Percentiles rank a stretch among this genome's conserved stretches.
These are phyloP conservation scores for Claviceps purpurea DNA, from an alignment of 2,329 filamentous ascomycete species.

Conservation along the genomic window DNA sequence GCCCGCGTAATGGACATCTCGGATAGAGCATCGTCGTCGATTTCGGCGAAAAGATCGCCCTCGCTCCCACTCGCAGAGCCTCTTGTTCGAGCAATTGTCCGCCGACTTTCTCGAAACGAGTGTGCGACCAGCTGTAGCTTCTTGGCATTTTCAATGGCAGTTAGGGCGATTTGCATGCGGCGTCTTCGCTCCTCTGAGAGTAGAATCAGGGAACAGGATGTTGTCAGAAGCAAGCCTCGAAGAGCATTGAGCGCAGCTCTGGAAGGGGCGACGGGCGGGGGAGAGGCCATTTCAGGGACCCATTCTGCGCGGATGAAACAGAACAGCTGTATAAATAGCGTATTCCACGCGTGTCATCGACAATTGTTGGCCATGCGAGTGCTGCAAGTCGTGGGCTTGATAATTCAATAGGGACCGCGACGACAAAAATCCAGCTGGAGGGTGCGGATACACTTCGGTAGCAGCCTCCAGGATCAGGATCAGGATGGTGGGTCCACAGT, in stretches of 20 bases:
- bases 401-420: not conserved
- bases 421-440: not conserved
- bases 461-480: not conserved
- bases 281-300: constrained; percentile 28
- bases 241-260: constrained; percentile 42
- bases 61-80: constrained; percentile 8
- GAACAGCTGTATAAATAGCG: not conserved
- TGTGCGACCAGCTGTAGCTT: constrained; percentile 24
- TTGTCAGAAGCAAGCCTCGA: constrained; percentile 41
- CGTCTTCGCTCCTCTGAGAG: constrained; percentile 44
- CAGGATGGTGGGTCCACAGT: not conserved
- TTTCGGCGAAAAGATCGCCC: constrained; percentile 9
- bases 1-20: constrained; percentile 8
- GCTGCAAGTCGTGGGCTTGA: not conserved
- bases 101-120: constrained; percentile 20
- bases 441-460: constrained; percentile 2
- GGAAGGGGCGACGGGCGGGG: constrained; percentile 37
- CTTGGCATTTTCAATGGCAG: constrained; percentile 38
- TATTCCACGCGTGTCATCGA: not conserved
- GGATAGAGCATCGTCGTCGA: constrained; percentile 15
- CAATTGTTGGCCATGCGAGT: not conserved
- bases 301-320: constrained; percentile 9
- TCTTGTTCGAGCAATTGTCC: constrained; percentile 16
- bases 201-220: constrained; percentile 41
- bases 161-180: constrained; percentile 35